A percentile compares a stretch with the other conserved stretches of the same genome.
Evolutionary conservation across 768 basidiomycete genomes (phyloP).

Genomic region (Suillus variegatus): DNA sequence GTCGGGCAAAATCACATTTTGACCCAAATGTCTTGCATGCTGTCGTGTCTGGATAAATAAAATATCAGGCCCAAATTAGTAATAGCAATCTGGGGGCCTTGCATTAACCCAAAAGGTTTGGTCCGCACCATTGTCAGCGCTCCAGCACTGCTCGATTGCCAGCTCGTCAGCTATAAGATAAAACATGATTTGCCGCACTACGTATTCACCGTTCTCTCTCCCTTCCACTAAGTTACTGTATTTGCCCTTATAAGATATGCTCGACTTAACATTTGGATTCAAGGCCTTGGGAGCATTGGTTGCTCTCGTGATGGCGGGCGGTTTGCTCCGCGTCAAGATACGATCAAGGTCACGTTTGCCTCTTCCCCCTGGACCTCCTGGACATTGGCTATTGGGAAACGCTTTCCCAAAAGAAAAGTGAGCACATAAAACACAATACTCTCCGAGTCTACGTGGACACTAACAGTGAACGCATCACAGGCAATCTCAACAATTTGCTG

Average conservation of each 20-base stretch:
- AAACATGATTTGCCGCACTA: background rate
- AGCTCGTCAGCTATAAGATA: background rate
- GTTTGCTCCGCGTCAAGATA: slow-evolving; percentile 13
- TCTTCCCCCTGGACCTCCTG: slow-evolving; percentile 32
- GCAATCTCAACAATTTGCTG: slow-evolving; percentile 47
- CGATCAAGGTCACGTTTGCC: slow-evolving; percentile 20
- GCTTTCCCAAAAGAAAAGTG: slow-evolving; percentile 29
- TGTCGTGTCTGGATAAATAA: background rate
- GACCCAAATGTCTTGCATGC: background rate
- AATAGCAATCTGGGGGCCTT: background rate
- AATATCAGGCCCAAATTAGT: background rate
- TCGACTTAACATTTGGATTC: slow-evolving; percentile 11
- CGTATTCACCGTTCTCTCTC: background rate
- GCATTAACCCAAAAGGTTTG: background rate
- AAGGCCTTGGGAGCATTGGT: slow-evolving; percentile 22
- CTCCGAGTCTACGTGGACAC: background rate
- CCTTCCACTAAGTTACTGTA: background rate
- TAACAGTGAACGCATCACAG: slow-evolving; percentile 9
- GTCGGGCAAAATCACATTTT: background rate
- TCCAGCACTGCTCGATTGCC: background rate
- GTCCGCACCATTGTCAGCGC: background rate
- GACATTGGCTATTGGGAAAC: slow-evolving; percentile 35
- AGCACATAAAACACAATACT: slow-evolving; percentile 12
- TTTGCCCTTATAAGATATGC: background rate
- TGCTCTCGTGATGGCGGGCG: slow-evolving; percentile 18